Evolutionary conservation across 2,329 filamentous ascomycete genomes (phyloP).

Genomic region (Botrytis fabae): DNA sequence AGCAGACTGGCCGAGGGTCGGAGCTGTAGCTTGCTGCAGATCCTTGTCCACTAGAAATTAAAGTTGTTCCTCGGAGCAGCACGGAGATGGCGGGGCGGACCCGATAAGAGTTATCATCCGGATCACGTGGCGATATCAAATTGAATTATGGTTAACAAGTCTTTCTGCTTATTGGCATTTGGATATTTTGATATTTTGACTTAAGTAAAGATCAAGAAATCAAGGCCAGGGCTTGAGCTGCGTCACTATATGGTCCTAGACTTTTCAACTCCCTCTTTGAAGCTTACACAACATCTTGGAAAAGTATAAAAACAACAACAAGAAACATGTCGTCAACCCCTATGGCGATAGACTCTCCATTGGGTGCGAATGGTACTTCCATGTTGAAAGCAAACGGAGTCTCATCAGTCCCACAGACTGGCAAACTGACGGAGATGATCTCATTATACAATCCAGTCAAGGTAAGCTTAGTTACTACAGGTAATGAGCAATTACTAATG

Average conservation of each 20-base stretch:
- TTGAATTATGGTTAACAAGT: neutral
- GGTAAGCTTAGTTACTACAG: constrained; percentile 48
- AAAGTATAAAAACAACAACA: neutral
- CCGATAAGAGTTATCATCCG: neutral
- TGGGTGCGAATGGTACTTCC: constrained; percentile 32
- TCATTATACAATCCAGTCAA: constrained; percentile 76
- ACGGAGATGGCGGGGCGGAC: constrained; percentile 18
- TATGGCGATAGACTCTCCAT: constrained; percentile 40
- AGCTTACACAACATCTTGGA: neutral
- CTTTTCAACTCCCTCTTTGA: neutral
- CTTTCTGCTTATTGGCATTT: neutral
- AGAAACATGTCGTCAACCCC: constrained; percentile 38
- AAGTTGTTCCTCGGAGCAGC: neutral
- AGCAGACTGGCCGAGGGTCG: constrained; percentile 11
- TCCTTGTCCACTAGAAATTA: neutral
- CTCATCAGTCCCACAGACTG: constrained; percentile 40
- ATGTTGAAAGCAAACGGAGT: constrained; percentile 29
- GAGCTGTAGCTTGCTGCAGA: constrained; percentile 16
- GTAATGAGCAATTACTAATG: constrained; percentile 23
- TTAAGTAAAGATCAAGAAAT: neutral
- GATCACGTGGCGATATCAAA: constrained; percentile 19
- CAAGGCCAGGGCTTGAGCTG: neutral
- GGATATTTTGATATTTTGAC: neutral
- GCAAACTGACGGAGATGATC: constrained; percentile 77
- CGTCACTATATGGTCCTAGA: neutral